A percentile compares a stretch with the other conserved stretches of the same genome.
phyloP scores from a whole-genome alignment of 192 early-diverging fungal species.

The Coemansia furcata region DNA sequence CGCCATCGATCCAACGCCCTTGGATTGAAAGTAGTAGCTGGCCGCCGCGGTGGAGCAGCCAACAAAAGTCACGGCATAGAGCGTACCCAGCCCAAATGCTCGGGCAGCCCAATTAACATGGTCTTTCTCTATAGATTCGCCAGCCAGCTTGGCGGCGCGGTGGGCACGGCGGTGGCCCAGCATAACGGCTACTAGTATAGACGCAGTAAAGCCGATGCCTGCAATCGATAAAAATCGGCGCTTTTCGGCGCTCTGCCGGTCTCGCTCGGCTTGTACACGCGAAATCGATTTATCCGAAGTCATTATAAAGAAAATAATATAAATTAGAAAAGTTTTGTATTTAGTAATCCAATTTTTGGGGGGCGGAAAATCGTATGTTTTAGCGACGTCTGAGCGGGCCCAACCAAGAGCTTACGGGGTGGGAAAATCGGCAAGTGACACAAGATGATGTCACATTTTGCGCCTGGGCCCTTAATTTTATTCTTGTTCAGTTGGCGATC shows the following conservation, averaged over 20 bases:
- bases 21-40: constrained; percentile 38
- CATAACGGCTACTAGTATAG: constrained; percentile 28
- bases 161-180: constrained; percentile 43
- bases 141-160: constrained; percentile 11
- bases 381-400: background rate
- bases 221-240: constrained; percentile 22
- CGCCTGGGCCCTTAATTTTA: background rate
- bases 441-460: constrained; percentile 3
- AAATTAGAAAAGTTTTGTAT: background rate
- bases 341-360: background rate
- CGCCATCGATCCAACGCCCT: constrained; percentile 10
- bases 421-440: background rate
- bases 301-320: background rate
- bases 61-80: constrained; percentile 38
- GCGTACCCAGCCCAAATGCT: constrained; percentile 43
- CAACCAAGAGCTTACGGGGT: background rate
- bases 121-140: constrained; percentile 19
- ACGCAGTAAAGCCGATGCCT: constrained; percentile 29
- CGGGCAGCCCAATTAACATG: constrained; percentile 28
- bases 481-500: background rate
- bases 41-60: constrained; percentile 17
- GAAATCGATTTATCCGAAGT: background rate
- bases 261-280: constrained; percentile 22
- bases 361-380: background rate
- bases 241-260: constrained; percentile 35